Evolutionary conservation across 2,329 filamentous ascomycete genomes (phyloP).

Genomic region (Ramularia endophylla): DNA sequence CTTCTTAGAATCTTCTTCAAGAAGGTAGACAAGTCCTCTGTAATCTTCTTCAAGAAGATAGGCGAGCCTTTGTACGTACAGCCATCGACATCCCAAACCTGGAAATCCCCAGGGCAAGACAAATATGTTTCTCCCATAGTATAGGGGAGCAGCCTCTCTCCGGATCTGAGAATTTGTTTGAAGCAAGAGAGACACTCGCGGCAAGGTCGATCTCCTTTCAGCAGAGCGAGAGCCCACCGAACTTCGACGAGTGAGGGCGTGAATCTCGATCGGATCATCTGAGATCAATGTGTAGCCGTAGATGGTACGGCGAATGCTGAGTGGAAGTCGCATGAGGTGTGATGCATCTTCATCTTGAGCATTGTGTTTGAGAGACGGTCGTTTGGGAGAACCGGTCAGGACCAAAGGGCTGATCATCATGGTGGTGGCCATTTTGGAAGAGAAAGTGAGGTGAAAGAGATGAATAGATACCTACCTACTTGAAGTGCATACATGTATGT

Average conservation of each 20-base stretch:
- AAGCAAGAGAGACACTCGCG: constrained; percentile 9
- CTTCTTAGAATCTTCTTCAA: no score
- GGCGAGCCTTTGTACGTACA: background rate
- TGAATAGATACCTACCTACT: no score
- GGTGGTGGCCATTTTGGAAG: no score
- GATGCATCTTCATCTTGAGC: constrained; percentile 2
- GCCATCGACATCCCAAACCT: constrained; percentile 11
- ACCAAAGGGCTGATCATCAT: no score
- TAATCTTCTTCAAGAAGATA: no score
- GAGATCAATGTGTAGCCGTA: constrained; percentile 11
- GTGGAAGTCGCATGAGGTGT: constrained; percentile 6
- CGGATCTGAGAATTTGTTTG: constrained; percentile 12
- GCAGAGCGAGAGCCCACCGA: constrained; percentile 6
- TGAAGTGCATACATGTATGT: no score
- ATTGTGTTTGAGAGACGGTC: no score
- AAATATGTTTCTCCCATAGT: constrained; percentile 12
- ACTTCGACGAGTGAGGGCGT: constrained; percentile 7
- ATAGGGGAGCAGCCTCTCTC: constrained; percentile 11
- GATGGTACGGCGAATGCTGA: constrained; percentile 10
- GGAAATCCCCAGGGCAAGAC: constrained; percentile 14
- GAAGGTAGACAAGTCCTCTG: no score
- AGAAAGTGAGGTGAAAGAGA: no score
- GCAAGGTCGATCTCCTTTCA: background rate
- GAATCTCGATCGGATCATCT: constrained; percentile 11
- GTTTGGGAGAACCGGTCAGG: no score